Conservation (phyloP, 2,329 filamentous ascomycete species). For the Penicillium sp. region DNA sequence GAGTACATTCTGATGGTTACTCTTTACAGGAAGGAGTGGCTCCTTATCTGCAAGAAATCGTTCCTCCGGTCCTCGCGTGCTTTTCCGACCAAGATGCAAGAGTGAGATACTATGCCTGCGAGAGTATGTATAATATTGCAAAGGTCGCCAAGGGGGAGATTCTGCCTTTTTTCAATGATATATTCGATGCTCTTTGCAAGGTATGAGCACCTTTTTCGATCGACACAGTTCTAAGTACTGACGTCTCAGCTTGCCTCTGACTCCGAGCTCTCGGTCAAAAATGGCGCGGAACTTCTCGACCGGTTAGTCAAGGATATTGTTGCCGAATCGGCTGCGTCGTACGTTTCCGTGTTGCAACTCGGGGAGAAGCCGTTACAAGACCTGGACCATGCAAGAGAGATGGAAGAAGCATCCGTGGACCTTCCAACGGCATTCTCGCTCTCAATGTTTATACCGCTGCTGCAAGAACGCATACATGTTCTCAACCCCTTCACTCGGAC, state of each 20-base stretch:
- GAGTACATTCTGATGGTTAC: slow-evolving; percentile 17
- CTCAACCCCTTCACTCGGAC: slow-evolving; percentile 92
- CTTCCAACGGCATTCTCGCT: slow-evolving; percentile 88
- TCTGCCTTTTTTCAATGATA: slow-evolving; percentile 93
- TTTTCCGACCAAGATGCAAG: slow-evolving; percentile 97
- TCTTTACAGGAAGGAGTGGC: slow-evolving; percentile 68
- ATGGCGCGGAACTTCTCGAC: slow-evolving; percentile 91
- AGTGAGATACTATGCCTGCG: slow-evolving; percentile 96
- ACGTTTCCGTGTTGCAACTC: slow-evolving; percentile 77
- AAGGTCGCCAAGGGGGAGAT: slow-evolving; percentile 99
- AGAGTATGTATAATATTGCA: slow-evolving; percentile 99
- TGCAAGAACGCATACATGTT: slow-evolving; percentile 91
- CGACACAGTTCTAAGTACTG: slow-evolving; percentile 3
- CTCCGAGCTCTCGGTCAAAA: slow-evolving; percentile 95
- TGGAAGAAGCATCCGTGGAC: slow-evolving; percentile 37
- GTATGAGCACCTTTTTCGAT: slow-evolving; percentile 45
- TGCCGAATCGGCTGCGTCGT: slow-evolving; percentile 88
- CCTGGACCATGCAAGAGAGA: slow-evolving; percentile 46
- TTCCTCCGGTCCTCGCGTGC: slow-evolving; percentile 92
- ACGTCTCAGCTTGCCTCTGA: slow-evolving; percentile 76
- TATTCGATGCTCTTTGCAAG: slow-evolving; percentile 96
- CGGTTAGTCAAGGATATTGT: slow-evolving; percentile 95
- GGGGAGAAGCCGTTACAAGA: slow-evolving; percentile 21
- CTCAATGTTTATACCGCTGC: slow-evolving; percentile 80
- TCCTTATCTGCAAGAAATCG: slow-evolving; percentile 86